Evolutionary conservation across 192 early-diverging fungal species (phyloP).

Genomic region (Chytriomyces confervae): DNA sequence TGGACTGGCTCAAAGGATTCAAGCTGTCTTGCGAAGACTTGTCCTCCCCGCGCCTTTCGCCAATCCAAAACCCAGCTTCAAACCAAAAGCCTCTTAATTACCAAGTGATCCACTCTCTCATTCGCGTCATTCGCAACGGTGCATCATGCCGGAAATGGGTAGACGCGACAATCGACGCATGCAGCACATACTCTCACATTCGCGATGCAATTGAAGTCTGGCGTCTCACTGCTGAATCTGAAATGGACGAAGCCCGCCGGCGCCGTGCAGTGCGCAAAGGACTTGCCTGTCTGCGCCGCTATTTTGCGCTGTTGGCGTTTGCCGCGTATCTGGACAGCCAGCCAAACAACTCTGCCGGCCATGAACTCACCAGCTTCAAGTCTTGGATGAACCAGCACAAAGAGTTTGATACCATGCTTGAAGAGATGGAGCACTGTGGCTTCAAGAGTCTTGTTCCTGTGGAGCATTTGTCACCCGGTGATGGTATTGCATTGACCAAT

Average conservation of each 20-base stretch:
- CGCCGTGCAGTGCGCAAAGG: slow-evolving; percentile 43
- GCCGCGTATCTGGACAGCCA: slow-evolving; percentile 60
- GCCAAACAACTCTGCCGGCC: slow-evolving; percentile 15
- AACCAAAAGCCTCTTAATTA: slow-evolving; percentile 50
- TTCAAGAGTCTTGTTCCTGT: slow-evolving; percentile 44
- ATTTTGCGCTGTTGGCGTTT: slow-evolving; percentile 67
- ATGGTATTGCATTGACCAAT: slow-evolving; percentile 63
- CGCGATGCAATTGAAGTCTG: slow-evolving; percentile 62
- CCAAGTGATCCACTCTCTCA: slow-evolving; percentile 62
- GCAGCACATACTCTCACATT: slow-evolving; percentile 53
- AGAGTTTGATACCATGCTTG: slow-evolving; percentile 59
- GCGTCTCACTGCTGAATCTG: slow-evolving; percentile 46
- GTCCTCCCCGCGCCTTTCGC: not conserved
- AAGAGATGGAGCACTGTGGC: slow-evolving; percentile 46
- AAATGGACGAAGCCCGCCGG: slow-evolving; percentile 27
- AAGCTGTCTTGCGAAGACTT: slow-evolving; percentile 6
- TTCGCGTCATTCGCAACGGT: slow-evolving; percentile 67
- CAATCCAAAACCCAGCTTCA: not conserved
- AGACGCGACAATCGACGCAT: slow-evolving; percentile 62
- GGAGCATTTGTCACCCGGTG: slow-evolving; percentile 55
- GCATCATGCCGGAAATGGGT: slow-evolving; percentile 62
- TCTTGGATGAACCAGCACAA: slow-evolving; percentile 59
- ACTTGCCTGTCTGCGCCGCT: slow-evolving; percentile 48
- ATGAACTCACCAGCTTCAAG: slow-evolving; percentile 54
- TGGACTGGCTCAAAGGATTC: slow-evolving; percentile 48